Evolutionary conservation across 2,329 filamentous ascomycete genomes (phyloP), one percentile per base, ranked within the genome.

Genomic region (Claviceps purpurea): DNA sequence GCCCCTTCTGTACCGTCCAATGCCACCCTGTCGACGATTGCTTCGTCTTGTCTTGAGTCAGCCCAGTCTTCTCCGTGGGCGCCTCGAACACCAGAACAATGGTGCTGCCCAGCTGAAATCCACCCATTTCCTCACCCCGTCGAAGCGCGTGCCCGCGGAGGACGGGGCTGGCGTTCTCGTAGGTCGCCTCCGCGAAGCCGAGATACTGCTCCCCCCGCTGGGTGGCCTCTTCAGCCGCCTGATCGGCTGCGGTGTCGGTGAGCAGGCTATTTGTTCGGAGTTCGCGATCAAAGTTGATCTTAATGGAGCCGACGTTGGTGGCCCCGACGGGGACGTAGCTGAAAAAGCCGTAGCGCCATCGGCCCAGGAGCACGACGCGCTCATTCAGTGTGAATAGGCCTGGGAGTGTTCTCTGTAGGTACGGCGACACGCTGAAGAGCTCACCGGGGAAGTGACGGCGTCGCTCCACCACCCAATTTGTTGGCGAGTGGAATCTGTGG

Each of bases 281-380:
- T 69, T 98, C 93, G 54, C 84, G 77, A 70, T 98, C 94, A 67
- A 98, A 98, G 71, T 98, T 96, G 73, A 98, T 81, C 65, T 88
- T 87, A 70, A 98, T 97, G 54, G 87, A 94, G 52, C 93, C 93
- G 45, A 98, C 93, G 62, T 98, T 98, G 22, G 93, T 98, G 7
- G 93, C 93, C 56, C 93, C 93, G 38, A 98, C 93, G 14, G 94
- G 90, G 0, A 89, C 91, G 70, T 89, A 96, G 58, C 84, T 87
- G 75, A 98, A 98, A 78, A 98, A 97, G 18, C 93, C 93, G 79
- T 89, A 94, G 52, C 90, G 85, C 93, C 93, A 98, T 54, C 89
- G 80, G 18, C 93, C 93, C 1, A 98, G 77, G 0, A 98, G 79
- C 1, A 95, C 93, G 24, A 98, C 89, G 51, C 93, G 84, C 71